Base-by-base conservation (phyloP, 495 filamentous ascomycete genomes). In the Aspergillus biplanus region DNA sequence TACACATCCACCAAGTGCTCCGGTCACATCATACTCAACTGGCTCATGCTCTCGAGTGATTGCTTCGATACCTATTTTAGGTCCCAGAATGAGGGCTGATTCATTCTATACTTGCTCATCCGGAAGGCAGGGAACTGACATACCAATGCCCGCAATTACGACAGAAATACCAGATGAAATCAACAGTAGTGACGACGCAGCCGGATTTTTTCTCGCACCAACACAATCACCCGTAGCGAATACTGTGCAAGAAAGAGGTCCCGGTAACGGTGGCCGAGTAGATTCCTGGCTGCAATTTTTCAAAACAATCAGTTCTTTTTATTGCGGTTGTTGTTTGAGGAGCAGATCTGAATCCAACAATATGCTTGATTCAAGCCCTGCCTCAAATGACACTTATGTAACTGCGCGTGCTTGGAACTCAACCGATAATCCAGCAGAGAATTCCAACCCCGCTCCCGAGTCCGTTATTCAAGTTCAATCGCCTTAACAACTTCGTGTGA, bases 321-420 rank as follows among this genome's bases (percentile, higher is more conserved):
- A 68, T 44, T 57, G 34, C 46, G 71, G 34, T 39, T 71, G 71
- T 39, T 72, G 71, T 50, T 32, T 59, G n/a, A 56, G 58, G 3
- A 18, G 44, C 3, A 27, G 46, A 13, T 54, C 64, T 7, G 63
- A 67, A 12, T n/a, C 33, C 4, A 63, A 69, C 32, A 33, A 34
- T 12, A 18, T 33, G 32, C 47, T 71, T 0, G 59, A 69, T 8
- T 47, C 21, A 16, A 67, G 59, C 37, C 54, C 59, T 9, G 52
- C 34, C 6, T 74, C 69, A 6, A 56, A 63, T 12, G 73, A 78
- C 0, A 75, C 73, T 1, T 76, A 73, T 65, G 37, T 67, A 13
- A 78, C 75, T 33, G 75, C 75, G 4, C 62, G 52, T 9, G 72
- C 65, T 47, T 58, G 62, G 8, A 8, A 49, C 13, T 63, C 59